Base-by-base conservation (phyloP, 805 yeast species). In the Kuraishia piskuri region DNA sequence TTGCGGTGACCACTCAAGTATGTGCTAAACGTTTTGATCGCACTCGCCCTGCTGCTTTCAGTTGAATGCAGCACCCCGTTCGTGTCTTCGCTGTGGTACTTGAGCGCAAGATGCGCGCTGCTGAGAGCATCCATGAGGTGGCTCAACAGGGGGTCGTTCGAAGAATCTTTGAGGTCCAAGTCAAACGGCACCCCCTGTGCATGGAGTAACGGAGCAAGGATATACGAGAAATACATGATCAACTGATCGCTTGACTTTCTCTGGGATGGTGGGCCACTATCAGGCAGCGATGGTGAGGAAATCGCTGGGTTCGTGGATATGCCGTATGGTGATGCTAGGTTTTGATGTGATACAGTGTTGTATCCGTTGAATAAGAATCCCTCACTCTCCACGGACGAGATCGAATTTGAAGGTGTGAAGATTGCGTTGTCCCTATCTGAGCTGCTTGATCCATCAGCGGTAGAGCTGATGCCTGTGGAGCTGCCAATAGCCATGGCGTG, bases 161-260 rank as follows among this genome's bases (percentile, higher is more conserved):
- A 20, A n/a, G 40, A 3, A 25, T 44, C 46, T 12, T 54, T 26
- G 31, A 50, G 50, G 2, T 50, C 24, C 2, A 49, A 36, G 25
- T 48, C 45, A 17, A 61, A 51, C 3, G 60, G 59, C 2, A 50
- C 50, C 2, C 63, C 61, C 36, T 50, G 53, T 6, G 62, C 63
- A 49, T 62, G 63, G 20, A 65, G 55, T 26, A 59, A 58, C n/a
- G 68, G 67, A 1, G 61, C 50, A 24, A 65, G 31, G 17, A 63
- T 52, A 22, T 55, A 53, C 12, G 60, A 54, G 50, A 65, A 65
- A 53, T 63, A 65, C 49, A 55, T 21, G 23, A 58, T 46, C 44
- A 54, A 59, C 36, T 56, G 58, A 46, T 53, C 55, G 12, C 31
- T 25, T 25, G 31, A 7, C 10, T 31, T 12, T 3, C 17, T 5